These are phyloP conservation scores for Ganoderma meredithae DNA, from an alignment of 1,284 basidiomycete genomes.

Conservation along the genomic window DNA sequence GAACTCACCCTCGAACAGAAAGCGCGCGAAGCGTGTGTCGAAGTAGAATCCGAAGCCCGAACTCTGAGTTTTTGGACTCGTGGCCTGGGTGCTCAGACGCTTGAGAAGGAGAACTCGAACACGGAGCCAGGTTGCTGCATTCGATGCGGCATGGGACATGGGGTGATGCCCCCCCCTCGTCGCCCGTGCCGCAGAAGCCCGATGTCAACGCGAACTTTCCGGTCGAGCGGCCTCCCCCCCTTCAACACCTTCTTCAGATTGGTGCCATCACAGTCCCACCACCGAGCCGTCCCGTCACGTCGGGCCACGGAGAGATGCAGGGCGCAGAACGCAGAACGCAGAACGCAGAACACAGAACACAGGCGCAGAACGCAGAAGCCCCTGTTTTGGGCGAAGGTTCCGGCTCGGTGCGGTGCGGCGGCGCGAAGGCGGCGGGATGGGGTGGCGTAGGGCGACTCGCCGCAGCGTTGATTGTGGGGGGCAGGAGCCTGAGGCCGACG, in stretches of 20 bases:
- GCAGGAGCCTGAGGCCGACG: neutral
- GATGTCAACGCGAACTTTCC: neutral
- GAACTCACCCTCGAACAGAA: neutral
- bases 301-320: neutral
- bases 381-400: neutral
- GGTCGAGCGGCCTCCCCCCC: neutral
- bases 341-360: neutral
- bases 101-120: neutral
- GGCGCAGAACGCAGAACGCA: neutral
- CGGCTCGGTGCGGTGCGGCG: neutral
- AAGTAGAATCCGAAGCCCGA: too few relatives aligned
- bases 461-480: neutral
- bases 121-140: neutral
- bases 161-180: too few relatives aligned
- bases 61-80: neutral
- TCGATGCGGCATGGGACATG: neutral
- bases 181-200: conserved; percentile 2
- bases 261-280: too few relatives aligned
- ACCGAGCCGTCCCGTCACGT: neutral
- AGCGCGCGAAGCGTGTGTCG: neutral
- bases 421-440: neutral
- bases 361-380: neutral
- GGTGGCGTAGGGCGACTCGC: neutral
- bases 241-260: too few relatives aligned
- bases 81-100: neutral